A percentile compares a stretch with the other conserved stretches of the same genome.
Conservation (phyloP, 306 rosid genomes). For the Purshia tridentata region DNA sequence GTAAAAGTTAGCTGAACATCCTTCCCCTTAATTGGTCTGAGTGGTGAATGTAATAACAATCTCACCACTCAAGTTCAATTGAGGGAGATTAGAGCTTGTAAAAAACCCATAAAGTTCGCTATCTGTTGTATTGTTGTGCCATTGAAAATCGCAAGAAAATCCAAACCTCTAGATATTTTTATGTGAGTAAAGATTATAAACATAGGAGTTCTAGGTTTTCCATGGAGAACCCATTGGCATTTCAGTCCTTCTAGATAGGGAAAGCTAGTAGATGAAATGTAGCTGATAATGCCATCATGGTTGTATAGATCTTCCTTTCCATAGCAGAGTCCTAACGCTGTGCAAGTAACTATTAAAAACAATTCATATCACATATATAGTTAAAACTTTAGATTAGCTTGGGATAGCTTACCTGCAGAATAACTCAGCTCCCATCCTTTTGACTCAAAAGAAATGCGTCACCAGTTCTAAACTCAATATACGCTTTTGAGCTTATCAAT, state of each 20-base stretch:
- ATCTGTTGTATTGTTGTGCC: not conserved
- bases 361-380: not conserved
- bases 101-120: not conserved
- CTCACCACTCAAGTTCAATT: constrained; percentile 10
- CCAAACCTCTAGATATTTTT: not conserved
- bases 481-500: not conserved
- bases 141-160: not conserved
- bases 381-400: not conserved
- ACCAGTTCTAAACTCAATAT: not conserved
- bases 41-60: constrained; percentile 3
- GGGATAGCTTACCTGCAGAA: not conserved
- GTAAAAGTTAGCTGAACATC: constrained; percentile 3
- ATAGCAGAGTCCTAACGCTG: not conserved
- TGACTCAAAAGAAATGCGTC: not conserved
- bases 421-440: constrained; percentile 12
- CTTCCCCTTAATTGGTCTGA: constrained; percentile 3
- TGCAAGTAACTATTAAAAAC: not conserved
- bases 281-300: not conserved
- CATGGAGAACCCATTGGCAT: constrained; percentile 12
- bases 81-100: not conserved
- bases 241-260: constrained; percentile 4
- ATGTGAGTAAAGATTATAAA: not conserved
- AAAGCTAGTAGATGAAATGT: not conserved
- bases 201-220: constrained; percentile 12
- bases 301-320: not conserved